Evolutionary conservation across 345 rosid genomes (phyloP).

Genomic region (Salix suchowensis): DNA sequence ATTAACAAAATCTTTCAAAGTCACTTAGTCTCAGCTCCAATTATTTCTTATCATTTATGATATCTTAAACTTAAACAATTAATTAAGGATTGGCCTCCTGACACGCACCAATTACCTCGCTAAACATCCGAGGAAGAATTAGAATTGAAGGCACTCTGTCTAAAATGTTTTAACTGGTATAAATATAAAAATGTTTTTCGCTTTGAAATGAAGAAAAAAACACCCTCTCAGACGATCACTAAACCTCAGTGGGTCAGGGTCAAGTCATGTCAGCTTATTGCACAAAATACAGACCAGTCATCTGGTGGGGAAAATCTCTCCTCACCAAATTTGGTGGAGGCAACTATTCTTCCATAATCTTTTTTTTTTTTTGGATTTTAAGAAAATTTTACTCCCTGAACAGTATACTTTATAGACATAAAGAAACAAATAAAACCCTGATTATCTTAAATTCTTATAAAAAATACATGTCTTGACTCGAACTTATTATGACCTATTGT

Average conservation of each 20-base stretch:
- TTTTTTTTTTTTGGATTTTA: too few species aligned
- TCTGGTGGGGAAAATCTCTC: not conserved
- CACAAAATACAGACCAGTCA: not conserved
- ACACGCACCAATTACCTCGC: not conserved
- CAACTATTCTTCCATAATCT: not conserved
- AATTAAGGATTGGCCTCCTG: not conserved
- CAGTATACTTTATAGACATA: too few species aligned
- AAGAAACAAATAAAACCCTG: too few species aligned
- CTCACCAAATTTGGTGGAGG: not conserved
- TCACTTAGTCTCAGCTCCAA: not conserved
- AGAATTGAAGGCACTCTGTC: not conserved
- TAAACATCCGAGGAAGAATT: not conserved
- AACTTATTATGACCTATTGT: too few species aligned
- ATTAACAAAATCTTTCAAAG: too few species aligned
- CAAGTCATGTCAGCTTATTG: not conserved
- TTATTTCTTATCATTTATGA: too few species aligned
- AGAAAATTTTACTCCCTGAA: too few species aligned
- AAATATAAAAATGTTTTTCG: too few species aligned
- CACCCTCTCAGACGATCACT: too few species aligned
- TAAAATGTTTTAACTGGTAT: not conserved
- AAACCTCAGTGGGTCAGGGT: not conserved
- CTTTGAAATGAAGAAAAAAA: too few species aligned
- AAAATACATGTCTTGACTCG: accelerated
- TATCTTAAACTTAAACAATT: too few species aligned
- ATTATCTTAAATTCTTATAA: too few species aligned